These are phyloP conservation scores for Fragilaria radians DNA, from an alignment of 108 stramenopile species.

Conservation along the genomic window DNA sequence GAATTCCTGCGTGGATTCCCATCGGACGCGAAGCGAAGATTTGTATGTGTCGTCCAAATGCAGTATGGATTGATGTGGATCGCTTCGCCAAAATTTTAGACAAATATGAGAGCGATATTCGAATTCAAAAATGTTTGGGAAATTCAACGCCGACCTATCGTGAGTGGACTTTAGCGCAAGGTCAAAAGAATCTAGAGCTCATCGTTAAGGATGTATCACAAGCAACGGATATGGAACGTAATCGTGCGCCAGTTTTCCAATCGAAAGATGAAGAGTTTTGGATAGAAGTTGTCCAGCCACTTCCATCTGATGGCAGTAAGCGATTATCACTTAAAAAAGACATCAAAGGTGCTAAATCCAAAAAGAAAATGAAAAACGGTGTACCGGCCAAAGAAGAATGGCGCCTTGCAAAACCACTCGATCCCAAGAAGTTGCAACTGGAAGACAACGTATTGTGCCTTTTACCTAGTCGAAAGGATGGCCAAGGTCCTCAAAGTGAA, in stretches of 20 bases:
- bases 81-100: constrained; percentile 63
- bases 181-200: background rate
- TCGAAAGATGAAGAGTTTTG: constrained; percentile 4
- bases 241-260: background rate
- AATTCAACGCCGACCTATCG: background rate
- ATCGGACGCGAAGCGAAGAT: constrained; percentile 65
- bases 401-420: constrained; percentile 41
- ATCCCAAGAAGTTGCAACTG: no score
- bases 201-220: no score
- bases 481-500: no score
- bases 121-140: constrained; percentile 3
- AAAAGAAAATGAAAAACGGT: no score
- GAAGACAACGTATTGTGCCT: no score
- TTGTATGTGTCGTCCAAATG: constrained; percentile 90
- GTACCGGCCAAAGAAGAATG: constrained; percentile 27
- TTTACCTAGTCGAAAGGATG: no score
- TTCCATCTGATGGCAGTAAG: constrained; percentile 10
- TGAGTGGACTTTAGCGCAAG: background rate
- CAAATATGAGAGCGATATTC: constrained; percentile 58
- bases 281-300: background rate
- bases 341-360: no score
- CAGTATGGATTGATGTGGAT: constrained; percentile 88
- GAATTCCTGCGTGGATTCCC: constrained; percentile 90
- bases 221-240: constrained; percentile 6
- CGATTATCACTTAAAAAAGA: constrained; percentile 23